A percentile compares a stretch with the other conserved stretches of the same genome.
Conservation (phyloP, 306 rosid species). For the Trichosanthes truncata region DNA sequence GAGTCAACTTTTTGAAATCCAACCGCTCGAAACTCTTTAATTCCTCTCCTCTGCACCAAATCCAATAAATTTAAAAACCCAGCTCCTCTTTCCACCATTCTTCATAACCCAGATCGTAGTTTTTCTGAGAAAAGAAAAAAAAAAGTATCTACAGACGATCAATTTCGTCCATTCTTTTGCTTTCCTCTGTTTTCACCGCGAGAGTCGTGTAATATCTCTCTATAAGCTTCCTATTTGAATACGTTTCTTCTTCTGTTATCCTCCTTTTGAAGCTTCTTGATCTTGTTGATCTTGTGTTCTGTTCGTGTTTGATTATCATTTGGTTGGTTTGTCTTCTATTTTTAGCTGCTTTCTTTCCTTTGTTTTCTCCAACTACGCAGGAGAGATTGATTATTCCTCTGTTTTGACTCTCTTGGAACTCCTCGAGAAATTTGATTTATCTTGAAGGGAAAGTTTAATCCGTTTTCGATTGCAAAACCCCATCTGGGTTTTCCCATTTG, state of each 20-base stretch:
- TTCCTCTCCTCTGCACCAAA: constrained; percentile 37
- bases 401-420: not conserved
- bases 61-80: constrained; percentile 33
- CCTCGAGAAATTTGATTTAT: not conserved
- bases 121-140: constrained; percentile 23
- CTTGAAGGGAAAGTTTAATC: not conserved
- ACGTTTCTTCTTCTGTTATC: not conserved
- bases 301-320: not conserved
- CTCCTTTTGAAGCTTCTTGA: not conserved
- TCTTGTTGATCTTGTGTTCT: not conserved
- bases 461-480: constrained; percentile 10
- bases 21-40: constrained; percentile 41
- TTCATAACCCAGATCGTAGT: constrained; percentile 27
- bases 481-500: constrained; percentile 29
- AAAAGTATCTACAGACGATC: not conserved
- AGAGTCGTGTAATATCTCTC: not conserved
- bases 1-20: constrained; percentile 30
- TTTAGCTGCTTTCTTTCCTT: not conserved
- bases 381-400: not conserved
- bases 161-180: not conserved
- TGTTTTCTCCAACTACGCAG: not conserved
- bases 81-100: constrained; percentile 9
- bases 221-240: not conserved
- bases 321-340: not conserved
- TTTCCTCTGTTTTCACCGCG: constrained; percentile 14